These are phyloP conservation scores for Stachybotrys chartarum DNA, from an alignment of 2,329 filamentous ascomycete species.

Conservation along the genomic window DNA sequence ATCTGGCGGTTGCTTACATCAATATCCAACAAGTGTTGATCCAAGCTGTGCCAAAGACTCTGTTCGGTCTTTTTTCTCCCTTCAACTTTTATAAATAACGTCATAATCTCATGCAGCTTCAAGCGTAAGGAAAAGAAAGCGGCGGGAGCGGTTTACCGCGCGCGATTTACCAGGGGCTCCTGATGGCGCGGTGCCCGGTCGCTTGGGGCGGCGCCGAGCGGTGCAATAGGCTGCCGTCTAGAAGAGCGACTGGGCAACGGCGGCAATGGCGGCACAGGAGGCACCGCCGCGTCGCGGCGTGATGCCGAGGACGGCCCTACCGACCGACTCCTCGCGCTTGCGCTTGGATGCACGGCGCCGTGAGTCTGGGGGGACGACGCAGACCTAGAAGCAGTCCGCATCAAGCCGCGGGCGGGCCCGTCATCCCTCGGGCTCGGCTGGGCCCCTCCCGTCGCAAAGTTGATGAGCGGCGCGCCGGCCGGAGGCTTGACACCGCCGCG, in stretches of 20 bases:
- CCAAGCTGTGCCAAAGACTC: too few species aligned
- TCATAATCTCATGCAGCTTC: too few species aligned
- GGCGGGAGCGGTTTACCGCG: slow-evolving; percentile 6
- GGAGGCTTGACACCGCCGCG: slow-evolving; percentile 39
- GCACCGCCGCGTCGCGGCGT: slow-evolving; percentile 6
- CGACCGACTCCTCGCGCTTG: slow-evolving; percentile 15
- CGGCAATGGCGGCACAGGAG: slow-evolving; percentile 18
- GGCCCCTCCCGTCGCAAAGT: slow-evolving; percentile 30
- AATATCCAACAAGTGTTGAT: too few species aligned
- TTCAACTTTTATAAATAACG: too few species aligned
- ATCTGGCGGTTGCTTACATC: too few species aligned
- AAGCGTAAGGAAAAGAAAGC: too few species aligned
- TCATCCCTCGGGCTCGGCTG: slow-evolving; percentile 3
- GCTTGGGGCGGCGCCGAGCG: slow-evolving; percentile 6
- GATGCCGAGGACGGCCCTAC: slow-evolving; percentile 9
- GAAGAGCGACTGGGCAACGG: slow-evolving; percentile 18
- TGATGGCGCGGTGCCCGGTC: slow-evolving; percentile 12
- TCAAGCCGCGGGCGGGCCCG: slow-evolving; percentile 9
- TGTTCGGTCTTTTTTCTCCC: too few species aligned
- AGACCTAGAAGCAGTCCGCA: slow-evolving; percentile 5
- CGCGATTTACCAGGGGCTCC: slow-evolving; percentile 23
- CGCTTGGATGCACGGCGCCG: not conserved
- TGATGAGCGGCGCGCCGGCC: slow-evolving; percentile 33
- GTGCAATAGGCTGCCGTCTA: slow-evolving; percentile 15
- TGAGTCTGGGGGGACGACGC: not conserved